phyloP scores from a whole-genome alignment of 495 filamentous ascomycete species.

The Hyaloscypha variabilis region DNA sequence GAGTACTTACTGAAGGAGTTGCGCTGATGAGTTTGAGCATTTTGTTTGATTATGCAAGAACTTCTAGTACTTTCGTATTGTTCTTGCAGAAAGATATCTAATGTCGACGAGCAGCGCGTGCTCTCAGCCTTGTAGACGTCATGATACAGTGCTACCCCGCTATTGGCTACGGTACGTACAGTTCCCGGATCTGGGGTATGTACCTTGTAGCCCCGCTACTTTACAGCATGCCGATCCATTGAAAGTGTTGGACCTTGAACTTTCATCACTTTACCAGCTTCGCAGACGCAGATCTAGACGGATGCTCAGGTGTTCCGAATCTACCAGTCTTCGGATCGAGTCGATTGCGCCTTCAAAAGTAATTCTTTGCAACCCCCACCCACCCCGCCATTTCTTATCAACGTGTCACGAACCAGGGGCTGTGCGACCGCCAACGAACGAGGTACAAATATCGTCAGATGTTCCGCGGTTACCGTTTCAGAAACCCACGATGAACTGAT shows the following conservation, averaged over 20 bases:
- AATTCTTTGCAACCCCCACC: neutral
- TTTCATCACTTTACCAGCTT: no score
- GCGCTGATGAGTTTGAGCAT: conserved; percentile 18
- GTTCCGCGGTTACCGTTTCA: neutral
- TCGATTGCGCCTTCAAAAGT: neutral
- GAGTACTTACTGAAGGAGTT: neutral
- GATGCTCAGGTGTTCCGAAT: no score
- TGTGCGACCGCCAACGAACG: neutral
- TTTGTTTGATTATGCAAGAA: neutral
- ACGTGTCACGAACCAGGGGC: neutral
- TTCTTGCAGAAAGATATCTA: neutral
- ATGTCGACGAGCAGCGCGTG: neutral
- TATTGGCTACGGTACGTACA: no score
- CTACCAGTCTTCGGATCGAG: neutral
- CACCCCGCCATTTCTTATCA: neutral
- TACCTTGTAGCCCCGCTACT: no score
- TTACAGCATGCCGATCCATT: no score
- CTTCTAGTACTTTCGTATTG: neutral
- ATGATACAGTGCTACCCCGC: neutral
- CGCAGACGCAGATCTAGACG: no score
- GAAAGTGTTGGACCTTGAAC: no score
- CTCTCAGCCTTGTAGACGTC: neutral
- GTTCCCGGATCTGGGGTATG: no score
- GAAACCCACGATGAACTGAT: neutral
- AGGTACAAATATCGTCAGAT: neutral